Evolutionary conservation across 805 yeast genomes (phyloP).

Genomic region (Pichia heedii): DNA sequence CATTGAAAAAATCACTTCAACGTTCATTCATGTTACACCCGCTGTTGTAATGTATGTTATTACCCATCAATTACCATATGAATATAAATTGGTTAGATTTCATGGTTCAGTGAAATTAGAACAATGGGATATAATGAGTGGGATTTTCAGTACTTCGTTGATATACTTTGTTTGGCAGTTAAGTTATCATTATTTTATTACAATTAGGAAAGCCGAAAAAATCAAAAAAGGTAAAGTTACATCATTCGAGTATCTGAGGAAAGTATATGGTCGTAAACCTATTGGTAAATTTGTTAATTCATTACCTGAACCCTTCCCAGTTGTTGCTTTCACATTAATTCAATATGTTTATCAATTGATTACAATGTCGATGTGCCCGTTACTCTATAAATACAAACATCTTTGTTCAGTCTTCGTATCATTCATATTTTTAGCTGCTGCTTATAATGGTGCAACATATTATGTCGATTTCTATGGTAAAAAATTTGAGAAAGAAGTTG

Average conservation of each 20-base stretch:
- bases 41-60: conserved; percentile 81
- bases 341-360: conserved; percentile 81
- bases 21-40: conserved; percentile 86
- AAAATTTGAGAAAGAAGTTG: conserved; percentile 79
- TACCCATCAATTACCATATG: conserved; percentile 61
- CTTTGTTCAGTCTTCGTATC: conserved; percentile 62
- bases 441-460: conserved; percentile 92
- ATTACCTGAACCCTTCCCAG: conserved; percentile 80
- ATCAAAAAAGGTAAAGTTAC: conserved; percentile 82
- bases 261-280: conserved; percentile 52
- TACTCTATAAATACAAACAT: conserved; percentile 68
- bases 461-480: conserved; percentile 89
- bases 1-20: conserved; percentile 84
- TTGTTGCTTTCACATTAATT: conserved; percentile 72
- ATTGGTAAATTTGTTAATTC: conserved; percentile 74
- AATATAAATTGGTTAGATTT: conserved; percentile 46
- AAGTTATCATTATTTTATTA: conserved; percentile 83
- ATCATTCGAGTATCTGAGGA: conserved; percentile 76
- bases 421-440: conserved; percentile 68
- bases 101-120: conserved; percentile 69
- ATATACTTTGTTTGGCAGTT: conserved; percentile 88
- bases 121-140: conserved; percentile 65
- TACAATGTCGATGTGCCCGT: conserved; percentile 83
- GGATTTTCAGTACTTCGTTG: conserved; percentile 69
- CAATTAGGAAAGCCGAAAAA: conserved; percentile 67